These are phyloP conservation scores for Diaporthe humulicola DNA, from an alignment of 2,329 filamentous ascomycete genomes.

Conservation along the genomic window DNA sequence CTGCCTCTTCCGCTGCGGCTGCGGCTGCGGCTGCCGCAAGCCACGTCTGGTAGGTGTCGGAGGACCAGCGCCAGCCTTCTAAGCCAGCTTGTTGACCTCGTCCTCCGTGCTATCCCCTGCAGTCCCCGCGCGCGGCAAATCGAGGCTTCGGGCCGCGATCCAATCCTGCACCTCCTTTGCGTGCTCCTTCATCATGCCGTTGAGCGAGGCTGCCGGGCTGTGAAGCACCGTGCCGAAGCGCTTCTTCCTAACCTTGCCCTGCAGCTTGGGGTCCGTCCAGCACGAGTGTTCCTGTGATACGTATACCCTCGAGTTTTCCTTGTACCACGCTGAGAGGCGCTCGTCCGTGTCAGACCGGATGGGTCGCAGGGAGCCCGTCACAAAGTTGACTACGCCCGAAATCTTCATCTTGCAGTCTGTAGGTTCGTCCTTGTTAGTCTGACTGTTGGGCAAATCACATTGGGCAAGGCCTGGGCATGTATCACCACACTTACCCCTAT, in stretches of 20 bases:
- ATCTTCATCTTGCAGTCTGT: slow-evolving; percentile 76
- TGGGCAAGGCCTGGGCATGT: not conserved
- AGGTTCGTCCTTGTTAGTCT: slow-evolving; percentile 12
- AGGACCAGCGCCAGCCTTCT: slow-evolving; percentile 4
- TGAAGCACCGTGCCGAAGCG: slow-evolving; percentile 71
- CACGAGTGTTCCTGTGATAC: slow-evolving; percentile 81
- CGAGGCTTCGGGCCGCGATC: slow-evolving; percentile 56
- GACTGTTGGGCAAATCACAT: no score
- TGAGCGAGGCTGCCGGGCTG: slow-evolving; percentile 63
- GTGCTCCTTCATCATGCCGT: slow-evolving; percentile 70
- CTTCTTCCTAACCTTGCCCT: slow-evolving; percentile 70
- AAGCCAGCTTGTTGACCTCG: slow-evolving; percentile 51
- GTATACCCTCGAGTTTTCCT: slow-evolving; percentile 82
- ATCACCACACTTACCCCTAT: slow-evolving; percentile 69
- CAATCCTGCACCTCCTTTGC: slow-evolving; percentile 64
- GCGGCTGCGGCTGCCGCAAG: not conserved
- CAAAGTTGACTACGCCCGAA: slow-evolving; percentile 83
- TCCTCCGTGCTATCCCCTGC: slow-evolving; percentile 64
- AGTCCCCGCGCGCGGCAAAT: slow-evolving; percentile 46
- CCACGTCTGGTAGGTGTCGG: not conserved
- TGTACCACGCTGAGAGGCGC: slow-evolving; percentile 85
- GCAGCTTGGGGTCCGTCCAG: slow-evolving; percentile 76
- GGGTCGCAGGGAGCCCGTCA: slow-evolving; percentile 81
- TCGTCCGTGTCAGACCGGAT: slow-evolving; percentile 84
- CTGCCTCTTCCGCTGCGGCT: not conserved